Evolutionary conservation across 441 rosid species (phyloP).

Genomic region (Jatropha multifida): DNA sequence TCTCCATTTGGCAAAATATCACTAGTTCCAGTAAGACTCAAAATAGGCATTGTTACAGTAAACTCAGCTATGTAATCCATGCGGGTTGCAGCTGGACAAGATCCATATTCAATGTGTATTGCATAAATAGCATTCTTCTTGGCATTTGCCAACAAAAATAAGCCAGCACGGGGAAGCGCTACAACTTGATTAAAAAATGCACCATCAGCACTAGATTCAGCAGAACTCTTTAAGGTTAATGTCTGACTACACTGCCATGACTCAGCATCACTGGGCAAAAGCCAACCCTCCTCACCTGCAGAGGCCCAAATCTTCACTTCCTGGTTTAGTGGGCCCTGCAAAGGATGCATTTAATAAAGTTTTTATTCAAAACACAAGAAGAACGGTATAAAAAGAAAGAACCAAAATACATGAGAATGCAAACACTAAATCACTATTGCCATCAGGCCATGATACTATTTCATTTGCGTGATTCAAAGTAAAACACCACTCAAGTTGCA

Average conservation of each 20-base stretch:
- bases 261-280: conserved; percentile 67
- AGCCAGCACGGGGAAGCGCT: conserved; percentile 66
- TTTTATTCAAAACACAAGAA: neutral
- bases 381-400: conserved; percentile 11
- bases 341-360: conserved; percentile 13
- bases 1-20: conserved; percentile 57
- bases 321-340: conserved; percentile 76
- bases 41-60: conserved; percentile 87
- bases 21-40: conserved; percentile 82
- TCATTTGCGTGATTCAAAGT: neutral
- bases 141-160: conserved; percentile 83
- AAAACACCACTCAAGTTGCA: conserved; percentile 10
- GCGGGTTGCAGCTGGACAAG: conserved; percentile 62
- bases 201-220: conserved; percentile 54
- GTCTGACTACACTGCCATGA: conserved; percentile 83
- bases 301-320: conserved; percentile 90
- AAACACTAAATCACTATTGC: neutral
- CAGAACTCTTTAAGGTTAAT: conserved; percentile 69
- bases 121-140: conserved; percentile 91
- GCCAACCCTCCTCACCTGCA: conserved; percentile 82
- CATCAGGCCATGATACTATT: neutral
- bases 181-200: conserved; percentile 88
- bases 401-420: neutral
- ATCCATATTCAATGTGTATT: conserved; percentile 77
- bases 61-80: conserved; percentile 92